Base-by-base conservation (phyloP, 2,329 filamentous ascomycete genomes). In the Lachnellula subtilissima region DNA sequence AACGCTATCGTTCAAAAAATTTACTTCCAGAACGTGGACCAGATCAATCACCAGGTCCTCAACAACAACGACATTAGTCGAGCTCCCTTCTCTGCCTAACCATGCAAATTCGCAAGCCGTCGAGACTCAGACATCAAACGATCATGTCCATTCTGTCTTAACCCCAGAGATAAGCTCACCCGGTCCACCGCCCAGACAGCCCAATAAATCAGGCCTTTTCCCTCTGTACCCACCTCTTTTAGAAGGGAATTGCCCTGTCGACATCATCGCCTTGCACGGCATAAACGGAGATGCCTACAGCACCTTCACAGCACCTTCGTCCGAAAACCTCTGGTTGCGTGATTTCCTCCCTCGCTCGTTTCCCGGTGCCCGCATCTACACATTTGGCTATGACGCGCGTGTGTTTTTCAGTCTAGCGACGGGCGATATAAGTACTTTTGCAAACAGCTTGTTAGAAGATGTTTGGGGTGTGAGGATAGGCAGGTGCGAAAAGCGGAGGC, bases 321-420 rank as follows among this genome's bases (percentile, higher is more conserved):
- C 9, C 36, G 1, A 14, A 4, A 22, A 36, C 22, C 17, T 60
- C 6, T 64, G 62, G 61, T 36, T 64, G 4, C 40, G 37, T 5
- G 61, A 63, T 19, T 61, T 58, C 15, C 11, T 61, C 15, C 59
- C 57, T 1, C 23, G 12, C 7, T 48, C 52, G 9, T 54, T 63
- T 5, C 59, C 57, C 3, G 54, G 52, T 0, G 54, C 53, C 4
- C 52, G 61, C n/a, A 48, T 63, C 17, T 61, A 58, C 43, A 52
- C 60, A 1, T 63, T 54, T 49, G 61, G 59, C 14, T 64, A 64
- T 11, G 48, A 57, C 48, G 59, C 61, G 3, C 48, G 54, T 12
- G 36, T 61, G 0, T 48, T 55, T 8, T 56, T 55, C 9, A 40
- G 40, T n/a, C 37, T 36, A 9, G 45, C 42, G 3, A 60, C 53